phyloP scores from a whole-genome alignment of 306 rosid genomes.

The Quercus glauca region DNA sequence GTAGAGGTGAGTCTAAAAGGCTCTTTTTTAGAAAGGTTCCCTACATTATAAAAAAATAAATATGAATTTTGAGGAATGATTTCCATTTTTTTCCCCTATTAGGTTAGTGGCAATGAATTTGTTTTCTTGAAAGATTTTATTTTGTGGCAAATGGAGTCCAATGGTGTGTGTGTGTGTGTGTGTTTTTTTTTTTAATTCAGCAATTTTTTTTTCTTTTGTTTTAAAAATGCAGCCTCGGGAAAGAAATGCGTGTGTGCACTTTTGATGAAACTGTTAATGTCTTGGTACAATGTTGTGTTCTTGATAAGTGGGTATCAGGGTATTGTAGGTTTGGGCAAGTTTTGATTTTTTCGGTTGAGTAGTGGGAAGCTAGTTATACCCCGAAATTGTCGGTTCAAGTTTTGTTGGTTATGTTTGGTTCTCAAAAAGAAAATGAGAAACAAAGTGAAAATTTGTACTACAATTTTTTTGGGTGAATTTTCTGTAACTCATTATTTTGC shows the following conservation, averaged over 20 bases:
- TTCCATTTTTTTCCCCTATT: too few relatives aligned
- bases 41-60: too few relatives aligned
- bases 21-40: too few relatives aligned
- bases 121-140: background rate
- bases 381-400: background rate
- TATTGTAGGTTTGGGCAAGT: background rate
- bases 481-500: background rate
- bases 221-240: background rate
- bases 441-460: background rate
- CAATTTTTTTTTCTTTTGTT: too few relatives aligned
- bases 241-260: background rate
- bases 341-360: background rate
- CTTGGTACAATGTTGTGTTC: background rate
- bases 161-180: background rate
- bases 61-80: too few relatives aligned
- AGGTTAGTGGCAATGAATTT: background rate
- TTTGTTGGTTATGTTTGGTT: background rate
- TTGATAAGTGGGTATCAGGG: background rate
- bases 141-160: background rate
- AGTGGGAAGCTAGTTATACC: background rate
- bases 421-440: background rate
- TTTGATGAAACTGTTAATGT: background rate
- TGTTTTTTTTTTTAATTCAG: background rate
- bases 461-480: background rate
- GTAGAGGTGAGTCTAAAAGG: too few relatives aligned